Evolutionary conservation across 208 protist species (phyloP), one percentile per base, ranked within the genome.

Genomic region (Acanthamoeba triangularis): DNA sequence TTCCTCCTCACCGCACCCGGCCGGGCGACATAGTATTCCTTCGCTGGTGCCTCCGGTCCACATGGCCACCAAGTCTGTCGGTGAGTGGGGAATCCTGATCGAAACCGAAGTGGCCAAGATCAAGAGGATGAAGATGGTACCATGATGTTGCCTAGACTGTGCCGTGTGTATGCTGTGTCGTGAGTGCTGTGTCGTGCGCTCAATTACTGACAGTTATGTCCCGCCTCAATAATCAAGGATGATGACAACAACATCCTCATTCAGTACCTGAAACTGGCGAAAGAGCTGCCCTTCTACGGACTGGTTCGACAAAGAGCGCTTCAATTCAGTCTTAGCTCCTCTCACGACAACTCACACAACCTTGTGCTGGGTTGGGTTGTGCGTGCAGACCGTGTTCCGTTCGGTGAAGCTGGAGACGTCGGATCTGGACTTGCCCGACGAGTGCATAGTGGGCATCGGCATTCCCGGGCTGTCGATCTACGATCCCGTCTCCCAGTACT

Each of bases 71-170:
- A 82, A 82, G 74, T 82, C 74, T 18, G 44, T 41, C 3, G 74
- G 74, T n/a, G 74, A 82, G 20, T 82, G 74, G 74, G 74, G 41
- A 0, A 82, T 82, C 44, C 74, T 82, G 11, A 82, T 82, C 74
- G 41, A 82, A 35, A 52, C 44, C 18, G 74, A 82, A 37, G 33
- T 82, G 5, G 74, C 74, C 13, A 14, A 25, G 16, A 47, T 82
- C 74, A 82, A 82, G 74, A 28, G 74, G 25, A 28, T 54, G 11
- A 82, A 82, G 33, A 7, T 82, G 74, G 74, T 78, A 41, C n/a
- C 23, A 63, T 63, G 49, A 52, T 52, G 49, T 52, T 11, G 11
- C 49, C 49, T 52, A 4, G 49, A 52, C 49, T 74, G 20, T 8
- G 65, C 28, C 28, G 25, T n/a, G 28, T 67, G 23, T 67, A 3